Evolutionary conservation across 352 stramenopile genomes (phyloP).

Genomic region (Globisporangium uncinulatum): DNA sequence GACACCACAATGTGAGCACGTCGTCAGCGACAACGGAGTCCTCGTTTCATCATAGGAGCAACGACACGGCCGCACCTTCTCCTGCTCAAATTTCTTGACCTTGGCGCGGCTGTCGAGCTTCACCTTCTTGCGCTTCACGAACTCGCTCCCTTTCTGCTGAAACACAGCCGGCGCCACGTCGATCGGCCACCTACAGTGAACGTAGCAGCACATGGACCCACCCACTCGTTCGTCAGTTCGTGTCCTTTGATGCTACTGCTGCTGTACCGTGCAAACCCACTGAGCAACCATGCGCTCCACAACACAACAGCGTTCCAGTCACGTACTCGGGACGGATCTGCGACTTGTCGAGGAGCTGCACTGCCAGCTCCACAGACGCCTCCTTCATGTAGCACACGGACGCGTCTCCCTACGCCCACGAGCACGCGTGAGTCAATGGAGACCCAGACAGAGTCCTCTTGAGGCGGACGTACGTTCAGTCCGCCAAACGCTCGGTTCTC

Average conservation of each 20-base stretch:
- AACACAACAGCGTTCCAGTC: neutral
- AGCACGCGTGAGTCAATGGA: neutral
- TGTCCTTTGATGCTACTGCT: too few species aligned
- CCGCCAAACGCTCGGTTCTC: conserved; percentile 75
- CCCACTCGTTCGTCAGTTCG: neutral
- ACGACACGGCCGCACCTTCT: conserved; percentile 42
- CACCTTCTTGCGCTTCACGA: conserved; percentile 72
- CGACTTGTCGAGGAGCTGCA: conserved; percentile 92
- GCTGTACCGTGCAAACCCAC: too few species aligned
- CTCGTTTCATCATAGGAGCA: too few species aligned
- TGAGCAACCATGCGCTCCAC: too few species aligned
- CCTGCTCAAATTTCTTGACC: conserved; percentile 84
- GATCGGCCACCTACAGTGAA: conserved; percentile 49
- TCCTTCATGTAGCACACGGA: conserved; percentile 95
- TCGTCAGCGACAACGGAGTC: neutral
- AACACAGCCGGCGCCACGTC: conserved; percentile 82
- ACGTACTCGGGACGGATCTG: conserved; percentile 73
- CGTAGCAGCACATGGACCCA: conserved; percentile 1
- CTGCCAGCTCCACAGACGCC: conserved; percentile 92
- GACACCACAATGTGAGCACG: neutral
- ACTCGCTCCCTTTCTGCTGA: conserved; percentile 81
- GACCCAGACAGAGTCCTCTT: neutral
- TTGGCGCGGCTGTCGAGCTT: conserved; percentile 82
- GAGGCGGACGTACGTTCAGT: conserved; percentile 70
- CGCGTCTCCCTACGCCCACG: conserved; percentile 75